Evolutionary conservation across 345 rosid genomes (phyloP), one percentile per base, ranked within the genome.

Genomic region (Euphorbia peplus): DNA sequence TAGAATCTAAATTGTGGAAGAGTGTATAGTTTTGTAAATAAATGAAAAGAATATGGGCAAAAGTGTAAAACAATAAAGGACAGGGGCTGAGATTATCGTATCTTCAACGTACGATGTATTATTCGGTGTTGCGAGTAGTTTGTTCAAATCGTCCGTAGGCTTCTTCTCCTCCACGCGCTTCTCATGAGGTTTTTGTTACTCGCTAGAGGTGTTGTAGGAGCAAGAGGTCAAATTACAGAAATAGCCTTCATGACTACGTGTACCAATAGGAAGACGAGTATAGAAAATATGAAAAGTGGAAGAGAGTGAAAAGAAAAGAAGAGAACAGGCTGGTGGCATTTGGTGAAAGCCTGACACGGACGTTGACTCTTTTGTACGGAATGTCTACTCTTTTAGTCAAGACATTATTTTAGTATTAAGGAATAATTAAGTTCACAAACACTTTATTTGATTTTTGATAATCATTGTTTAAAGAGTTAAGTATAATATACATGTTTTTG

Each of bases 321-420:
- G 66, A 46, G 53, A 10, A 71, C 80, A 74, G 73, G 61, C 55
- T 42, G 57, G 68, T 61, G 54, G 76, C 75, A 63, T 74, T 69
- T 69, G 79, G 79, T 77, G 75, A 78, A 78, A 83, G 75, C 14
- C 82, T 74, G 83, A 74, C 81, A 82, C 64, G 29, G 80, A 78
- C 76, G 79, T 78, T 73, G 82, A 80, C 86, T 77, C 72, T 42
- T n/a, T 2, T 64, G 83, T 77, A 79, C 86, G 86, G 82, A 70
- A 73, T 75, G 80, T 70, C 78, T 58, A 28, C 63, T 10, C 16
- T 56, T 24, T 44, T 66, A 29, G 67, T 51, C 66, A 73, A n/a
- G 73, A 66, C 2, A 4, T 67, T 54, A 2, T 39, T 47, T 61
- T n/a, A n/a, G n/a, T n/a, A n/a, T n/a, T n/a, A n/a, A n/a, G n/a